Percentiles rank a stretch among this genome's conserved stretches.
These are phyloP conservation scores for Nephelium lappaceum DNA, from an alignment of 345 rosid genomes.

Conservation along the genomic window DNA sequence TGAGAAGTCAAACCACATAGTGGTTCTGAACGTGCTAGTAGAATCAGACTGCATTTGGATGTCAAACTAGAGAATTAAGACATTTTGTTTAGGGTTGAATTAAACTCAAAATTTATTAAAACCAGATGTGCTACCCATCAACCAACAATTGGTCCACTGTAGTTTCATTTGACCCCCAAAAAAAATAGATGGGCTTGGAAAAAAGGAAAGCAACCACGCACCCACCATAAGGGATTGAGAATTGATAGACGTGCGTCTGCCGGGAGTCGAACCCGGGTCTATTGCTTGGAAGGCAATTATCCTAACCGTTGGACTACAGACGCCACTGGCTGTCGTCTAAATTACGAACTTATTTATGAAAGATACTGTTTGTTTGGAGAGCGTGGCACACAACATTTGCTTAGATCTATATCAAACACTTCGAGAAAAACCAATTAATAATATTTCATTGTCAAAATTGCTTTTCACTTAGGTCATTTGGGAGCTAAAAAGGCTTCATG, in stretches of 20 bases:
- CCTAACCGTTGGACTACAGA: conserved; percentile 65
- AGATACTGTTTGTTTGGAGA: too few species aligned
- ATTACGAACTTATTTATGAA: too few species aligned
- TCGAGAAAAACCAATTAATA: too few species aligned
- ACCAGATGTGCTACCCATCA: not conserved
- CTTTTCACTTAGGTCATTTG: too few species aligned
- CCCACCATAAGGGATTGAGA: not conserved
- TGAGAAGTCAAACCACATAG: not conserved
- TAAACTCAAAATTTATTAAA: too few species aligned
- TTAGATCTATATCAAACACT: too few species aligned
- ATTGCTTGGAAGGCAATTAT: conserved; percentile 62
- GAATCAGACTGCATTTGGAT: not conserved
- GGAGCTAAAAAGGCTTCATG: too few species aligned
- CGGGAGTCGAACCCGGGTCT: conserved; percentile 69
- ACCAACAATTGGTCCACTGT: not conserved
- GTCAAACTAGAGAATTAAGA: not conserved
- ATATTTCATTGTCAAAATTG: too few species aligned
- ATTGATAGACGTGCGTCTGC: conserved; percentile 31
- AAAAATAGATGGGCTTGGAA: too few species aligned
- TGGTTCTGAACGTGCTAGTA: not conserved
- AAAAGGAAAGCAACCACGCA: not conserved
- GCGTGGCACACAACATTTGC: too few species aligned
- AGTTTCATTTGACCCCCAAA: not conserved
- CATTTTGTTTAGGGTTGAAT: too few species aligned
- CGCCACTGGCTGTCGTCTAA: not conserved